Conservation (phyloP, 148 eudicot species). For the Polygonum aviculare region DNA sequence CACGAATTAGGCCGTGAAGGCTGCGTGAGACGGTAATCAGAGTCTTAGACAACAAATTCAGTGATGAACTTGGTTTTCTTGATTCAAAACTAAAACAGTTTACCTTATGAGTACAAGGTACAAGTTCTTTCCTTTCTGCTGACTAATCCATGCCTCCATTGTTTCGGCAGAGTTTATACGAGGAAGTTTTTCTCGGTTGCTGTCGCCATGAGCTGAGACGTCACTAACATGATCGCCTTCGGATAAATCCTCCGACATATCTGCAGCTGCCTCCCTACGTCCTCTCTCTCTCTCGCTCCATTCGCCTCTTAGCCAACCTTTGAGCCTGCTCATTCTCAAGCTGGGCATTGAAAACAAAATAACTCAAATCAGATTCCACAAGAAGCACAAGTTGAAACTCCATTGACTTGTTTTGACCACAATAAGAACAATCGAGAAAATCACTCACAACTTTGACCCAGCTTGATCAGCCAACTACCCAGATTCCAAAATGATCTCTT, state of each 20-base stretch:
- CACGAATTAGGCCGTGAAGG: conserved; percentile 88
- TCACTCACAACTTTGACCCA: not conserved
- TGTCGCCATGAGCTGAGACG: conserved; percentile 4
- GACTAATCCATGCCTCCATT: conserved; percentile 6
- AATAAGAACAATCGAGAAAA: not conserved
- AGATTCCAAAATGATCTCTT: not conserved
- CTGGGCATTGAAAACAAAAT: not conserved
- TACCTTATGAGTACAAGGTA: conserved; percentile 8
- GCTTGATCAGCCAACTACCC: not conserved
- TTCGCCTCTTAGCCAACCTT: not conserved
- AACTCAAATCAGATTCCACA: not conserved
- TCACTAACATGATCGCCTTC: conserved; percentile 3
- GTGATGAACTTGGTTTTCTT: not conserved
- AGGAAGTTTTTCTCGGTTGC: not conserved
- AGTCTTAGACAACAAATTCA: not conserved
- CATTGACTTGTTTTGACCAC: not conserved
- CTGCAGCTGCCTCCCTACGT: conserved; percentile 8
- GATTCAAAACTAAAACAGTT: not conserved
- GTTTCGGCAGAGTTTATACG: conserved; percentile 6
- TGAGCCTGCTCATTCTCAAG: conserved; percentile 3
- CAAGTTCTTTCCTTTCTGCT: conserved; percentile 4
- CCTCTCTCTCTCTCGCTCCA: conserved; percentile 12
- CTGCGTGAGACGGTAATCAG: conserved; percentile 28
- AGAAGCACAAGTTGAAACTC: not conserved
- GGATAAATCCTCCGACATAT: conserved; percentile 8